Evolutionary conservation across 2,329 filamentous ascomycete species (phyloP).

Genomic region (Herpomyces periplanetae): DNA sequence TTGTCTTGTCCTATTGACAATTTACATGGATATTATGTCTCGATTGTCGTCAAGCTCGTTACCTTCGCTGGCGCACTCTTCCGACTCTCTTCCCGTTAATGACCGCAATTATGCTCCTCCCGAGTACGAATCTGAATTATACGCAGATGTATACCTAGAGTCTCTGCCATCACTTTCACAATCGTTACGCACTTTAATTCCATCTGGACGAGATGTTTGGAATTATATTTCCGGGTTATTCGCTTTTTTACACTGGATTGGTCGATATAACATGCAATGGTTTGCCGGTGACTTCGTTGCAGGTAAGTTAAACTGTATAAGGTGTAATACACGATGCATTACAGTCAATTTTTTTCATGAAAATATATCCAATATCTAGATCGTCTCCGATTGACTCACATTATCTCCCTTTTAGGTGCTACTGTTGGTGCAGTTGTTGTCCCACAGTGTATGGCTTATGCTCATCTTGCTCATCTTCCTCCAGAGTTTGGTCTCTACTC

Average conservation of each 20-base stretch:
- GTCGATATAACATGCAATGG: slow-evolving; percentile 62
- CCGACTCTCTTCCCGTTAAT: too few relatives aligned
- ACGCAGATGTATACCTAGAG: slow-evolving; percentile 41
- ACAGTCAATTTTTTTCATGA: slow-evolving; percentile 3
- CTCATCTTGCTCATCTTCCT: slow-evolving; percentile 35
- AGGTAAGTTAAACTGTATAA: slow-evolving; percentile 13
- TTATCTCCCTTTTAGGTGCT: too few relatives aligned
- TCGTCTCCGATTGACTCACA: too few relatives aligned
- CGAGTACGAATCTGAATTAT: too few relatives aligned
- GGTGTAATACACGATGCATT: slow-evolving; percentile 1
- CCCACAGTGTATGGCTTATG: slow-evolving; percentile 91
- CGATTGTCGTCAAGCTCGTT: too few relatives aligned
- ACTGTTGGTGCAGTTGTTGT: slow-evolving; percentile 45
- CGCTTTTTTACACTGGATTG: slow-evolving; percentile 63
- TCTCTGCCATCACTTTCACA: slow-evolving; percentile 32
- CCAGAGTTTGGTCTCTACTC: slow-evolving; percentile 64
- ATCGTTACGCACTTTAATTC: slow-evolving; percentile 23
- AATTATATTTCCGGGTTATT: slow-evolving; percentile 32
- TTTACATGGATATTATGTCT: too few relatives aligned
- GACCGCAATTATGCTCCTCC: too few relatives aligned
- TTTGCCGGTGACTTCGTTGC: slow-evolving; percentile 56
- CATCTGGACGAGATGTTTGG: slow-evolving; percentile 14
- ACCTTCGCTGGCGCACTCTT: too few relatives aligned
- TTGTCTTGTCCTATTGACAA: too few relatives aligned
- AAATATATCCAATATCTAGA: slow-evolving; percentile 1